Percentiles rank a stretch among this genome's conserved stretches.
These are phyloP conservation scores for Rhynchosporium secalis DNA, from an alignment of 2,329 filamentous ascomycete genomes.

Conservation along the genomic window DNA sequence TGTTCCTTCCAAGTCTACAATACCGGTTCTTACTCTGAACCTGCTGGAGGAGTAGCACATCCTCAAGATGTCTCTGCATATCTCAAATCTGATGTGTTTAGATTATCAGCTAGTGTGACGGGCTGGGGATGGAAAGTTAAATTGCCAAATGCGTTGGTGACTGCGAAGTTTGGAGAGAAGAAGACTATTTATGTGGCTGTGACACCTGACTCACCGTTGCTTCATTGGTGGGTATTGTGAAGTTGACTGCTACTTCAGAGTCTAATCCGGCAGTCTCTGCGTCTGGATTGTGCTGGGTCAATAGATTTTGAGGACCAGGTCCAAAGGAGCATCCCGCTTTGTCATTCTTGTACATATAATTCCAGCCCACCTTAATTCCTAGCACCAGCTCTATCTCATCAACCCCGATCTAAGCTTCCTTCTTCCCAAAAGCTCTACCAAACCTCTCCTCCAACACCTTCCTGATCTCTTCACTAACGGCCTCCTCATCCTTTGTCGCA, in stretches of 20 bases:
- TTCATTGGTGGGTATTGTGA: constrained; percentile 12
- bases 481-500: neutral
- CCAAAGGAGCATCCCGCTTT: neutral
- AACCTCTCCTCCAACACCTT: constrained; percentile 1
- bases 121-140: constrained; percentile 23
- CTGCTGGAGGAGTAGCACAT: constrained; percentile 2
- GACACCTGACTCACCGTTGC: neutral
- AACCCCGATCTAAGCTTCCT: neutral
- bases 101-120: constrained; percentile 16
- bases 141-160: constrained; percentile 21
- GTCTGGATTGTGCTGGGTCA: constrained; percentile 3
- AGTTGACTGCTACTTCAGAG: constrained; percentile 22
- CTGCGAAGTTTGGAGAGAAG: constrained; percentile 15
- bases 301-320: neutral
- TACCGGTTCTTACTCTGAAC: constrained; percentile 1
- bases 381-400: neutral
- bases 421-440: neutral
- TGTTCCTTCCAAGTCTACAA: constrained; percentile 23
- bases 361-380: no score
- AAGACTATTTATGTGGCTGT: constrained; percentile 7
- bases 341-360: neutral
- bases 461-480: neutral
- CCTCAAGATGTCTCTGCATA: constrained; percentile 18
- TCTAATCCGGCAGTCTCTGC: constrained; percentile 10
- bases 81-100: constrained; percentile 21